Percentiles rank a stretch among this genome's conserved stretches.
These are phyloP conservation scores for Castanopsis chinensis DNA, from an alignment of 306 rosid genomes.

Conservation along the genomic window DNA sequence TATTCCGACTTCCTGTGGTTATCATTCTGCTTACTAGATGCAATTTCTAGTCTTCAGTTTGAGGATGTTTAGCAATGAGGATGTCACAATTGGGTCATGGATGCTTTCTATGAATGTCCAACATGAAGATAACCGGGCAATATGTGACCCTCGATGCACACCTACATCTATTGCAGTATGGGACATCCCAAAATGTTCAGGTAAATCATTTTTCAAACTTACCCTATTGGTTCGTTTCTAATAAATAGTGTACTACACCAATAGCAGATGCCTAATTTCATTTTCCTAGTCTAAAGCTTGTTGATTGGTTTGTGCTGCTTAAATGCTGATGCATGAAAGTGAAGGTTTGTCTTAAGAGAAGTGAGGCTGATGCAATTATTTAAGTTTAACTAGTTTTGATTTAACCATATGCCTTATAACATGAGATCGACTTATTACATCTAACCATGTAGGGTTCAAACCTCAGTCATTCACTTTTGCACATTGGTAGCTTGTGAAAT, in stretches of 20 bases:
- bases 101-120: conserved; percentile 41
- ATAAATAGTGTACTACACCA: neutral
- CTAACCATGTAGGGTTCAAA: neutral
- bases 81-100: conserved; percentile 34
- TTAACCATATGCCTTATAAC: neutral
- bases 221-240: neutral
- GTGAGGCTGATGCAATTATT: neutral
- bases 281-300: too few relatives aligned
- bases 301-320: neutral
- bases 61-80: conserved; percentile 39
- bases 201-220: conserved; percentile 1
- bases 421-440: neutral
- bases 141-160: conserved; percentile 33
- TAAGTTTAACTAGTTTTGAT: neutral
- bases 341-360: neutral
- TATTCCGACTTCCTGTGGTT: neutral
- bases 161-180: conserved; percentile 34
- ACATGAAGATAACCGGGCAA: conserved; percentile 27
- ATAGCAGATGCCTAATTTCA: too few relatives aligned
- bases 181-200: conserved; percentile 44
- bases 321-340: neutral
- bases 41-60: conserved; percentile 24
- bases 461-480: neutral
- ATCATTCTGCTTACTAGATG: conserved; percentile 6
- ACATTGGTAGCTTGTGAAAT: too few relatives aligned